Evolutionary conservation across 495 filamentous ascomycete genomes (phyloP).

Genomic region (Penicillium salamii): DNA sequence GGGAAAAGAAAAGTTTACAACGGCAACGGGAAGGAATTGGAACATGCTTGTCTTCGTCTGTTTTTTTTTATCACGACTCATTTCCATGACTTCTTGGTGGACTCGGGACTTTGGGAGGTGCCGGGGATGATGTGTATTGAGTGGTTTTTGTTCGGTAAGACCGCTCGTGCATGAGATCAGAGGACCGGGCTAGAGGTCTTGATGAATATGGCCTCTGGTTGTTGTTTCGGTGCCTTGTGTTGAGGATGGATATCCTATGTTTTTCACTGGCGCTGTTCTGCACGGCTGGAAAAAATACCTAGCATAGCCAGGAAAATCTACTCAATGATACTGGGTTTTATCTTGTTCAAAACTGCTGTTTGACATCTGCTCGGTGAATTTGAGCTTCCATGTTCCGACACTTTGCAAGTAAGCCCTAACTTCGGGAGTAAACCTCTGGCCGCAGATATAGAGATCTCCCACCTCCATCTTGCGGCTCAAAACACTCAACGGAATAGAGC

Average conservation of each 20-base stretch:
- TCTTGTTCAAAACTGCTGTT: slow-evolving; percentile 20
- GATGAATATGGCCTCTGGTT: slow-evolving; percentile 14
- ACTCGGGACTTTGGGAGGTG: slow-evolving; percentile 25
- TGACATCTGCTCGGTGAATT: too few species aligned
- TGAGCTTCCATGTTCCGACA: too few species aligned
- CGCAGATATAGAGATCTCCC: too few species aligned
- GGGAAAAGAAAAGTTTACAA: slow-evolving; percentile 17
- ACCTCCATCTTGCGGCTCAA: too few species aligned
- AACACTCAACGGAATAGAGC: too few species aligned
- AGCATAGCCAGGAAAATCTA: slow-evolving; percentile 38
- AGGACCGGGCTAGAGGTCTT: slow-evolving; percentile 20
- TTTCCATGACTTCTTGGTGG: slow-evolving; percentile 27
- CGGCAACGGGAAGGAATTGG: slow-evolving; percentile 22
- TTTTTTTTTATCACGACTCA: slow-evolving; percentile 25
- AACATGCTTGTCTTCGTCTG: slow-evolving; percentile 17
- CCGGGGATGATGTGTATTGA: slow-evolving; percentile 20
- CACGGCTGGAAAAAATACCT: slow-evolving; percentile 34
- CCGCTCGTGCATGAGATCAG: slow-evolving; percentile 14
- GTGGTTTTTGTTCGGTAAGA: slow-evolving; percentile 16
- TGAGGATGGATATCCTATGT: slow-evolving; percentile 28
- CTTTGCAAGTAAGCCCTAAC: too few species aligned
- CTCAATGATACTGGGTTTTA: slow-evolving; percentile 35
- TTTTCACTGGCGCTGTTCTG: slow-evolving; percentile 31
- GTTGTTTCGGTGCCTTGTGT: slow-evolving; percentile 22
- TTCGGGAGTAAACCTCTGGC: too few species aligned